Conservation (phyloP, 2,329 filamentous ascomycete species). For the Ilyonectria destructans region DNA sequence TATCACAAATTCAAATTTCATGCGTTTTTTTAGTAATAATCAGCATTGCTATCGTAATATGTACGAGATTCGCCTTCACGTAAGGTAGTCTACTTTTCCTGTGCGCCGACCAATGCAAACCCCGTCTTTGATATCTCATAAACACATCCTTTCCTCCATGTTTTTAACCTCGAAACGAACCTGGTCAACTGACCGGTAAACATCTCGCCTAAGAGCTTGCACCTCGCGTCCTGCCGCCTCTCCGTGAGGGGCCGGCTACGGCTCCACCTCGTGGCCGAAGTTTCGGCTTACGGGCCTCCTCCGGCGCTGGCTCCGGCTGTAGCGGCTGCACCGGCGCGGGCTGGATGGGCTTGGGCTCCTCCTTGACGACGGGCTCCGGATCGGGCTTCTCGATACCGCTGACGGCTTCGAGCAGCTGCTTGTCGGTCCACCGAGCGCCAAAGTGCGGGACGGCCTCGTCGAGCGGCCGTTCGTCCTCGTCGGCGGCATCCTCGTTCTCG, state of each 20-base stretch:
- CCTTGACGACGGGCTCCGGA: conserved; percentile 46
- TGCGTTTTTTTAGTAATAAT: conserved; percentile 5
- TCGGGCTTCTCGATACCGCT: conserved; percentile 61
- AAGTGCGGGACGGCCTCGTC: conserved; percentile 59
- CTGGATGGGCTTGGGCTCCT: conserved; percentile 47
- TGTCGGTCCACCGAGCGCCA: conserved; percentile 61
- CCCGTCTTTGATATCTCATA: conserved; percentile 21
- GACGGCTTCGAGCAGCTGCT: conserved; percentile 63
- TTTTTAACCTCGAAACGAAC: conserved; percentile 19
- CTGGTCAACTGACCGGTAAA: conserved; percentile 24
- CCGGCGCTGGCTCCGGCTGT: conserved; percentile 37
- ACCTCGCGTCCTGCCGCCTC: conserved; percentile 50
- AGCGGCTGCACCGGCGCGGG: conserved; percentile 38
- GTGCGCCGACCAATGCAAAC: conserved; percentile 47
- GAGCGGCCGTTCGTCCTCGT: conserved; percentile 44
- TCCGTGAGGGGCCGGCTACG: conserved; percentile 43
- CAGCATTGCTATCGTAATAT: conserved; percentile 13
- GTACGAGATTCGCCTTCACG: background rate
- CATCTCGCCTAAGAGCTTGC: conserved; percentile 41
- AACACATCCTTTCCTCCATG: background rate
- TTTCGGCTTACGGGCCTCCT: conserved; percentile 50
- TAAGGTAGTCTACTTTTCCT: conserved; percentile 21
- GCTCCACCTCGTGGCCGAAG: conserved; percentile 48
- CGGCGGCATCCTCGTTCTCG: conserved; percentile 37
- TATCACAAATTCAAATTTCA: conserved; percentile 23